These are phyloP conservation scores for Pythium folliculosum DNA, from an alignment of 352 stramenopile genomes.

Conservation along the genomic window DNA sequence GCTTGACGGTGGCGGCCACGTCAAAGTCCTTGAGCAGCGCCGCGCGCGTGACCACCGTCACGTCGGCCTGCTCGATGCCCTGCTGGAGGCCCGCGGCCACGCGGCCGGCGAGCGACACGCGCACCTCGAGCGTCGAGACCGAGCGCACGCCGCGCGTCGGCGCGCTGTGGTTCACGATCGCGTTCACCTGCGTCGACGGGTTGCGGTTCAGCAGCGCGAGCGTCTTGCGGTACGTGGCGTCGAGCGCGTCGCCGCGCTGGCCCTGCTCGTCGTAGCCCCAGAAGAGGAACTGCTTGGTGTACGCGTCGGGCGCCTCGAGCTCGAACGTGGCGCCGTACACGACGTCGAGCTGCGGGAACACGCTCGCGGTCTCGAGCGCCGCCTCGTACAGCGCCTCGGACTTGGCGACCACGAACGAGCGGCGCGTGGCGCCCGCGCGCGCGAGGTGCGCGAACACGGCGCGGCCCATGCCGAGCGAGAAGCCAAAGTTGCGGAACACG, in stretches of 20 bases:
- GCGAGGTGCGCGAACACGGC: slow-evolving; percentile 63
- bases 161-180: slow-evolving; percentile 59
- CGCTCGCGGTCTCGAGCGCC: slow-evolving; percentile 41
- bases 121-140: slow-evolving; percentile 57
- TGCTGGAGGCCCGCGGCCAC: slow-evolving; percentile 36
- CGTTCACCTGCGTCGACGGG: slow-evolving; percentile 61
- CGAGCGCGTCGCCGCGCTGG: slow-evolving; percentile 38
- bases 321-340: slow-evolving; percentile 52
- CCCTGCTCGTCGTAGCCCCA: slow-evolving; percentile 78
- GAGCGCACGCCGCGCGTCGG: slow-evolving; percentile 32
- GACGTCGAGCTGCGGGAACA: slow-evolving; percentile 62
- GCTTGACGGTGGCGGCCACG: slow-evolving; percentile 53
- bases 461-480: slow-evolving; percentile 69
- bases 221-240: slow-evolving; percentile 40
- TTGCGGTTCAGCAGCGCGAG: slow-evolving; percentile 64
- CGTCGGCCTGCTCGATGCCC: slow-evolving; percentile 55
- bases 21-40: slow-evolving; percentile 57
- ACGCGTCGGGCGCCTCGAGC: slow-evolving; percentile 41
- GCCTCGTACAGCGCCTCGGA: slow-evolving; percentile 64
- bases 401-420: slow-evolving; percentile 84
- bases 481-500: slow-evolving; percentile 62
- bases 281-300: slow-evolving; percentile 90
- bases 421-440: slow-evolving; percentile 37
- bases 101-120: slow-evolving; percentile 47
- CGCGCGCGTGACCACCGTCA: slow-evolving; percentile 54